Evolutionary conservation across 2,329 filamentous ascomycete species (phyloP).

Genomic region (Pseudohalonectria lignicola): DNA sequence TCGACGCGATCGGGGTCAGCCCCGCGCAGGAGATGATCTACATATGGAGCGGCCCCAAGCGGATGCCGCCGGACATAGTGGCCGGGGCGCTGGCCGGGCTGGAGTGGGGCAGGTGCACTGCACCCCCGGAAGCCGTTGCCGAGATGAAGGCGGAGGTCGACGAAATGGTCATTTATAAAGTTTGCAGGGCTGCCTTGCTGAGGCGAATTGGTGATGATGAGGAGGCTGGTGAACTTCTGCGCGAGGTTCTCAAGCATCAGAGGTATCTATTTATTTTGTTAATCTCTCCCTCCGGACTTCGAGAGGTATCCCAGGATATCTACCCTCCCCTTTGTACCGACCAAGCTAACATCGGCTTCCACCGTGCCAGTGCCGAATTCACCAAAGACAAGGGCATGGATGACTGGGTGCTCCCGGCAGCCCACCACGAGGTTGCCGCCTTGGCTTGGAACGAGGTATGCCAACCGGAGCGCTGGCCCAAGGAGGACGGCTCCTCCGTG

Average conservation of each 20-base stretch:
- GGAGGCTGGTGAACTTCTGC: slow-evolving; percentile 56
- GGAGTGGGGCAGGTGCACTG: slow-evolving; percentile 52
- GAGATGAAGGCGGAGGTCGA: slow-evolving; percentile 42
- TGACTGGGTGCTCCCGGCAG: slow-evolving; percentile 61
- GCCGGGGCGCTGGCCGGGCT: slow-evolving; percentile 52
- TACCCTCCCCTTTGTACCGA: too few species aligned
- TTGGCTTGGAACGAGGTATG: slow-evolving; percentile 64
- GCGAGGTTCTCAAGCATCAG: slow-evolving; percentile 56
- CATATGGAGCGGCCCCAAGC: slow-evolving; percentile 82
- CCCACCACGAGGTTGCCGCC: slow-evolving; percentile 78
- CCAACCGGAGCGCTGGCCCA: slow-evolving; percentile 19
- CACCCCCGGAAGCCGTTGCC: slow-evolving; percentile 23
- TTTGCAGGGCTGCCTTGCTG: slow-evolving; percentile 56
- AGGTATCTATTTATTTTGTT: slow-evolving; percentile 29
- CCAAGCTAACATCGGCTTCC: too few species aligned
- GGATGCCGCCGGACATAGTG: slow-evolving; percentile 60
- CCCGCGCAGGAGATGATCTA: slow-evolving; percentile 88
- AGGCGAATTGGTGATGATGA: slow-evolving; percentile 50
- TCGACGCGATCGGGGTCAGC: slow-evolving; percentile 71
- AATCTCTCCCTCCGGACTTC: too few species aligned
- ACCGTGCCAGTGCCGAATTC: too few species aligned
- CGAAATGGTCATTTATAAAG: slow-evolving; percentile 51
- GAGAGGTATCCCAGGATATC: too few species aligned
- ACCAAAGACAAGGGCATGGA: slow-evolving; percentile 53
- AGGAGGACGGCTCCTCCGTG: slow-evolving; percentile 11